These are phyloP conservation scores for Cystoisospora suis DNA, from an alignment of 169 alveolate genomes.

Conservation along the genomic window DNA sequence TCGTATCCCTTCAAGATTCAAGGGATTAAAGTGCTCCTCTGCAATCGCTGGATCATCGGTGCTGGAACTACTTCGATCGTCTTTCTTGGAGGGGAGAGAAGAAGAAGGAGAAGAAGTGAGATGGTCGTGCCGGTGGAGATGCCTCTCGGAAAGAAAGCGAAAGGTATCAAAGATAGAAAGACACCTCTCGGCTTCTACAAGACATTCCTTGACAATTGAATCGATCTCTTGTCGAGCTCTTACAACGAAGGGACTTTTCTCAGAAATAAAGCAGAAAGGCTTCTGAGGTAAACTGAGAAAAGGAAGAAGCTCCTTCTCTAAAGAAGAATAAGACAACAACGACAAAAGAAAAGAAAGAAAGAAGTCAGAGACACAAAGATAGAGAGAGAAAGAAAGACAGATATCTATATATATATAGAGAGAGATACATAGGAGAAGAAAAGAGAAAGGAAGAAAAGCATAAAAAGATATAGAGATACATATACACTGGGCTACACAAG, in stretches of 20 bases:
- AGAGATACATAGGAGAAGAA: too few species aligned
- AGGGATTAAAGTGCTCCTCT: background rate
- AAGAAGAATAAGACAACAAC: background rate
- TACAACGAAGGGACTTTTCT: background rate
- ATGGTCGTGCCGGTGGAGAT: too few species aligned
- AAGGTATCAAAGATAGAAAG: background rate
- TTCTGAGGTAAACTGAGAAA: background rate
- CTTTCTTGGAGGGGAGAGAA: too few species aligned
- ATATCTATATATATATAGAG: too few species aligned
- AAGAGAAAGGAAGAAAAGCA: too few species aligned
- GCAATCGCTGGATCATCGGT: background rate
- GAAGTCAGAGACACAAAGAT: background rate
- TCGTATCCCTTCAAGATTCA: background rate
- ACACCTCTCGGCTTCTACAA: background rate
- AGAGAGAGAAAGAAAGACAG: too few species aligned
- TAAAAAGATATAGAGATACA: too few species aligned
- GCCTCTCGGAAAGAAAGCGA: background rate
- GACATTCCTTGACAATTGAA: background rate
- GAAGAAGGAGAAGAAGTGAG: too few species aligned
- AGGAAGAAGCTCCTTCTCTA: conserved; percentile 8
- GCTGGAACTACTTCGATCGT: too few species aligned
- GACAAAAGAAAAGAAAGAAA: background rate
- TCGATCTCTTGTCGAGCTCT: background rate
- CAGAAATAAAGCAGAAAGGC: background rate
- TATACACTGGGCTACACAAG: too few species aligned